Conservation (phyloP, 2,329 filamentous ascomycete genomes). For the Exophiala viscosa region DNA sequence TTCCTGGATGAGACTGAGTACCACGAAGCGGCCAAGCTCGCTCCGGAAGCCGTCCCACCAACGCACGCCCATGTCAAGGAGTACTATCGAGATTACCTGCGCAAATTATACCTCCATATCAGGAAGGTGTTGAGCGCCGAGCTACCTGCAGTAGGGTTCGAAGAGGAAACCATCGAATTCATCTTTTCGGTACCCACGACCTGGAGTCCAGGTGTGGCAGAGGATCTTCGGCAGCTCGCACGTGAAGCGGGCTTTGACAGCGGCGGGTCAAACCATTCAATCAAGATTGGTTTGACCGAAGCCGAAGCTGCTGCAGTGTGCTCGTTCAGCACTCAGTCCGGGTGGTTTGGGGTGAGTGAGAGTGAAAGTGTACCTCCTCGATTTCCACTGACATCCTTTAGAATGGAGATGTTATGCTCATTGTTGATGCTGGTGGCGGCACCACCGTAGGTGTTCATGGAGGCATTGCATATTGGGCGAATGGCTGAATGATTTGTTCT, state of each 20-base stretch:
- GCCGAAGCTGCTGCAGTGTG: slow-evolving; percentile 52
- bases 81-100: slow-evolving; percentile 36
- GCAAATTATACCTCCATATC: slow-evolving; percentile 34
- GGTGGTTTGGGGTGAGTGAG: neutral
- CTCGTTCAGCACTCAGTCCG: slow-evolving; percentile 34
- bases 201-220: slow-evolving; percentile 39
- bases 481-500: neutral
- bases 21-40: neutral
- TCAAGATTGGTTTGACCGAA: slow-evolving; percentile 49
- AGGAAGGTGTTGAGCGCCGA: slow-evolving; percentile 29
- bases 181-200: slow-evolving; percentile 44
- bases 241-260: slow-evolving; percentile 32
- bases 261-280: slow-evolving; percentile 33
- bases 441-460: slow-evolving; percentile 32
- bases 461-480: neutral
- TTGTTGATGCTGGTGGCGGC: slow-evolving; percentile 52
- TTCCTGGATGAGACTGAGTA: slow-evolving; percentile 12
- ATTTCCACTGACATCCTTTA: slow-evolving; percentile 12
- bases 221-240: slow-evolving; percentile 34
- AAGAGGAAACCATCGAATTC: slow-evolving; percentile 35
- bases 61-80: slow-evolving; percentile 27
- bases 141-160: slow-evolving; percentile 31
- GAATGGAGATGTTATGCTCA: slow-evolving; percentile 43
- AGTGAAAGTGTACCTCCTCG: slow-evolving; percentile 31
- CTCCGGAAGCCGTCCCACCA: slow-evolving; percentile 19